A percentile compares a stretch with the other conserved stretches of the same genome.
These are phyloP conservation scores for Actinomucor elegans DNA, from an alignment of 371 early-diverging fungal genomes.

Conservation along the genomic window DNA sequence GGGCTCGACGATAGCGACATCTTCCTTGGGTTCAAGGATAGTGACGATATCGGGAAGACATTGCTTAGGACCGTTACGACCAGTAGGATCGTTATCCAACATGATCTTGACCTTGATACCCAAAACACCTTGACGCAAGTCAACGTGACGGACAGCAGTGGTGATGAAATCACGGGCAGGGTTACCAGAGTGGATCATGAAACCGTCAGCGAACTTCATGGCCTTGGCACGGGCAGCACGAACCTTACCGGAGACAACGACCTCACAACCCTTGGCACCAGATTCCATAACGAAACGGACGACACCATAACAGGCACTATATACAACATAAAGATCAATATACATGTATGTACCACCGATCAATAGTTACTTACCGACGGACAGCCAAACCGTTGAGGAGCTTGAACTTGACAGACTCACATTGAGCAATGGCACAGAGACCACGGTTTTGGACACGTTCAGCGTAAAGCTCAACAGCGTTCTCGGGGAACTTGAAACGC, in stretches of 20 bases:
- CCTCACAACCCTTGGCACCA: constrained; percentile 99
- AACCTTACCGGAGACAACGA: constrained; percentile 99
- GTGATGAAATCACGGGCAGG: constrained; percentile 98
- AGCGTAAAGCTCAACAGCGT: constrained; percentile 97
- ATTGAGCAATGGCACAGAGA: constrained; percentile 99
- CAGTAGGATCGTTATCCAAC: constrained; percentile 96
- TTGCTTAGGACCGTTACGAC: constrained; percentile 95
- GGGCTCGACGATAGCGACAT: constrained; percentile 70
- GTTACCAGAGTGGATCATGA: constrained; percentile 99
- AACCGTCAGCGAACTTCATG: constrained; percentile 99
- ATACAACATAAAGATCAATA: constrained; percentile 3
- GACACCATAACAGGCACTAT: constrained; percentile 97
- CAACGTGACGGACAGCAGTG: constrained; percentile 97
- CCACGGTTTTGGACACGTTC: constrained; percentile 99
- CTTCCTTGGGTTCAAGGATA: constrained; percentile 94
- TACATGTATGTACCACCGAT: not conserved
- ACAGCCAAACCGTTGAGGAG: constrained; percentile 97
- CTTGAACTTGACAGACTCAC: constrained; percentile 98
- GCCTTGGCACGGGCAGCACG: constrained; percentile 99
- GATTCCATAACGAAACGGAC: constrained; percentile 99
- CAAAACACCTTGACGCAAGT: constrained; percentile 99
- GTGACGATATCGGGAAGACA: constrained; percentile 97
- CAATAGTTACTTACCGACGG: constrained; percentile 64
- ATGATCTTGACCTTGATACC: constrained; percentile 99
- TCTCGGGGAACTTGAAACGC: constrained; percentile 98